Evolutionary conservation across 2,329 filamentous ascomycete genomes (phyloP), one percentile per base, ranked within the genome.

Genomic region (Coniochaeta sp.): DNA sequence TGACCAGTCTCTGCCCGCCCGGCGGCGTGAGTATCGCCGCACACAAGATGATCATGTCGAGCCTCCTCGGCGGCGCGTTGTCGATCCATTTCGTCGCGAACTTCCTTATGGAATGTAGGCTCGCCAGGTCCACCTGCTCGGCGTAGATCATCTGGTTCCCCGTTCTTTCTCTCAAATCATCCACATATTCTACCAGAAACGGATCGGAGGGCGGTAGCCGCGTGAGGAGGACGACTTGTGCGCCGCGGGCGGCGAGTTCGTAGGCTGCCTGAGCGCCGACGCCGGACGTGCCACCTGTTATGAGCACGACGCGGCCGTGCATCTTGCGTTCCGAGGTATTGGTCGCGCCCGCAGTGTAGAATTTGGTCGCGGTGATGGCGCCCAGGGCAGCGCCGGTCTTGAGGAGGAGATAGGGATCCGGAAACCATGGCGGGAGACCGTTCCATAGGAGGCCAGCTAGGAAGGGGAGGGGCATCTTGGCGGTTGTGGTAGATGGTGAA

Each of bases 51-150:
- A 99, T 79, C 86, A 93, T 93, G 73, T 99, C 95, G 7, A 99
- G 78, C 56, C 96, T 82, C 60, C 96, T 83, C 9, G 93, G 91
- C 2, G 95, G 93, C 24, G 90, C 85, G 73, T 97, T 98, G 73
- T 99, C 93, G 65, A 99, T 91, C 93, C 96, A 99, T 77, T 91
- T 93, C 0, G 95, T 99, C 14, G 95, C 95, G 72, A 99, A 99
- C 64, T 88, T 82, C 43, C 95, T 89, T 67, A 99, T 88, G 72
- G 90, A 96, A 72, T 96, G 86, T n/a, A 99, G 79, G 17, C 89
- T 93, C 14, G 88, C 78, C 31, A 99, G 84, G 70, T 99, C 92
- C 67, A 96, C 91, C 75, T 96, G 90, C 74, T 99, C 95, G 62
- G 95, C 92, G 69, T 96, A 98, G 67, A 99, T 91, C 69, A 99